These are phyloP conservation scores for Cryptosporidium sp. DNA, from an alignment of 169 alveolate species.

Conservation along the genomic window DNA sequence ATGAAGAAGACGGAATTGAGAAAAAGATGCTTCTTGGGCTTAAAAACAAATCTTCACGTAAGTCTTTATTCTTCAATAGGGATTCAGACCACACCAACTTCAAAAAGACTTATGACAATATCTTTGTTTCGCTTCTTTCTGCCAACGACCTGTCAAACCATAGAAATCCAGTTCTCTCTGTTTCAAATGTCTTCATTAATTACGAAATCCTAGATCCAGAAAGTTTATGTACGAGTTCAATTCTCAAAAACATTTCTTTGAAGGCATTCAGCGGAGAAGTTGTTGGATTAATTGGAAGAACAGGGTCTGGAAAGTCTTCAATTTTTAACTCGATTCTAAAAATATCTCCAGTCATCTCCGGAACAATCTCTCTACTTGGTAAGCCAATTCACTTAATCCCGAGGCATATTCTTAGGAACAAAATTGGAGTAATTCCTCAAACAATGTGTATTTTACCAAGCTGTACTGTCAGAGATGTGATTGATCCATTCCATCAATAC, in stretches of 20 bases:
- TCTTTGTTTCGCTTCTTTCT: constrained; percentile 26
- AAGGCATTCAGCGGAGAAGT: constrained; percentile 81
- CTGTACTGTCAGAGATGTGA: constrained; percentile 58
- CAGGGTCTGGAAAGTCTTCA: constrained; percentile 90
- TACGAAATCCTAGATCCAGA: not conserved
- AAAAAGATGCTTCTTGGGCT: constrained; percentile 9
- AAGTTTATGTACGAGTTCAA: not conserved
- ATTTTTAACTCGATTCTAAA: constrained; percentile 78
- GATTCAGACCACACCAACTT: not conserved
- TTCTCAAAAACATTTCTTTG: constrained; percentile 44
- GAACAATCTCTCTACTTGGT: constrained; percentile 36
- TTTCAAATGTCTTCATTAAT: constrained; percentile 26
- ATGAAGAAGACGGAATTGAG: constrained; percentile 21
- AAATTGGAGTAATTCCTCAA: constrained; percentile 71
- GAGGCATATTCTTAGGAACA: constrained; percentile 40
- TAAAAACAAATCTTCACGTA: not conserved
- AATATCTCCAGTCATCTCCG: constrained; percentile 41
- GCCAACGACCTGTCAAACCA: constrained; percentile 26
- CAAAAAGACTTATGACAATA: constrained; percentile 35
- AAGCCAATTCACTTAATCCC: constrained; percentile 50
- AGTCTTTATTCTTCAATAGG: not conserved
- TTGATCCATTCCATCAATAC: constrained; percentile 54
- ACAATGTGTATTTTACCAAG: constrained; percentile 50
- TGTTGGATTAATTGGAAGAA: constrained; percentile 86
- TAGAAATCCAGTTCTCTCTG: constrained; percentile 30